Percentiles rank a stretch among this genome's conserved stretches.
Conservation (phyloP, 768 basidiomycete species). For the Tulasnella sp. region DNA sequence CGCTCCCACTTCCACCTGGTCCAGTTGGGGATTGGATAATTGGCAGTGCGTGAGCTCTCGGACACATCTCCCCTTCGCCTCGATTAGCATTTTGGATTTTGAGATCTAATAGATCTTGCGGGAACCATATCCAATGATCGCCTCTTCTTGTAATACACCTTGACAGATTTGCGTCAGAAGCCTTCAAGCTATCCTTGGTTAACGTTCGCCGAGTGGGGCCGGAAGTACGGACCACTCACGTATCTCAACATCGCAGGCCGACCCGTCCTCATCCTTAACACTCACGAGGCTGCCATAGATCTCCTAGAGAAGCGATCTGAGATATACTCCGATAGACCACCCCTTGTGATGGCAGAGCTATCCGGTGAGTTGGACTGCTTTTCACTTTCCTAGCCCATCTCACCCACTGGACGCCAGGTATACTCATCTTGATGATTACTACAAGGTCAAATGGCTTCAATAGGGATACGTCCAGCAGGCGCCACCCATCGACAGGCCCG, state of each 20-base stretch:
- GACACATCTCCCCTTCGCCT: no score
- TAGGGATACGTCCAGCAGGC: background rate
- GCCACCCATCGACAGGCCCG: background rate
- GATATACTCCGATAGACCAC: constrained; percentile 25
- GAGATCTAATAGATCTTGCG: background rate
- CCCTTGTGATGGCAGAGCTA: constrained; percentile 1
- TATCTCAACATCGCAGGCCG: constrained; percentile 7
- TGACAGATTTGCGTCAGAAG: background rate
- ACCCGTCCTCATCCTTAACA: constrained; percentile 26
- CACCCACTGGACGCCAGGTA: no score
- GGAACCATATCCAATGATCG: no score
- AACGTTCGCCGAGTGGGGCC: constrained; percentile 9
- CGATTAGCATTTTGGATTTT: no score
- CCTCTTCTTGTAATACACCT: no score
- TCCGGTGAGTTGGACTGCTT: background rate
- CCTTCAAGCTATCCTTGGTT: background rate
- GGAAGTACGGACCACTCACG: constrained; percentile 9
- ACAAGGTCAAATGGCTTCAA: background rate
- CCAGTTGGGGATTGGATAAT: no score
- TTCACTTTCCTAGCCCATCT: background rate
- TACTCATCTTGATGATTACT: background rate
- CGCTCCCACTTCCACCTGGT: no score
- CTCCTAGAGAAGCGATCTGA: constrained; percentile 29
- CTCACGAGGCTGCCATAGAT: constrained; percentile 27
- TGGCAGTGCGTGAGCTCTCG: no score